These are phyloP conservation scores for Backusella sp. DNA, from an alignment of 192 early-diverging fungal genomes.

Conservation along the genomic window DNA sequence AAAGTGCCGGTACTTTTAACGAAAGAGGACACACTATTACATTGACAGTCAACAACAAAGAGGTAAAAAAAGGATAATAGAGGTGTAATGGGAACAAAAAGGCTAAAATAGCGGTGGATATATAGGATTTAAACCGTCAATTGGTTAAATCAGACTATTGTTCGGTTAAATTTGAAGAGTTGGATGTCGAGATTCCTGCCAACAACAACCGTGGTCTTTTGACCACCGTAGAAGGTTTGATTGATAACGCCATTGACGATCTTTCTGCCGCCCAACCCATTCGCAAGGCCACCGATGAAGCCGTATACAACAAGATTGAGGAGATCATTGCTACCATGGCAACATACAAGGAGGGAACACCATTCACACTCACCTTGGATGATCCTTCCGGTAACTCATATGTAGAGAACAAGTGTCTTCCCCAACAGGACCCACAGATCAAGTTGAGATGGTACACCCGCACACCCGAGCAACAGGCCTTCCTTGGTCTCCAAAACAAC, in stretches of 20 bases:
- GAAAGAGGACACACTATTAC: slow-evolving; percentile 76
- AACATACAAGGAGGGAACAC: slow-evolving; percentile 49
- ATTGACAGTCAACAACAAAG: slow-evolving; percentile 61
- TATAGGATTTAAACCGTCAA: slow-evolving; percentile 83
- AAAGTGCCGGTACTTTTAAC: slow-evolving; percentile 79
- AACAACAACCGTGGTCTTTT: slow-evolving; percentile 69
- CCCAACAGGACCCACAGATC: slow-evolving; percentile 76
- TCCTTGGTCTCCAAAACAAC: slow-evolving; percentile 69
- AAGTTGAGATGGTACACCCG: slow-evolving; percentile 63
- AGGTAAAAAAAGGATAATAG: slow-evolving; percentile 15
- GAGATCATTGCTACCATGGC: slow-evolving; percentile 62
- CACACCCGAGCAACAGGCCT: slow-evolving; percentile 76
- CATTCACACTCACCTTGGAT: slow-evolving; percentile 79
- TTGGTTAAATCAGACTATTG: slow-evolving; percentile 86
- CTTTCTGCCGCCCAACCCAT: slow-evolving; percentile 73
- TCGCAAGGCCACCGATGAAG: slow-evolving; percentile 66
- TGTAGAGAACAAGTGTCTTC: slow-evolving; percentile 82
- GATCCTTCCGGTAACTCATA: slow-evolving; percentile 93
- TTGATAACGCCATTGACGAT: slow-evolving; percentile 78
- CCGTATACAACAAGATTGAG: slow-evolving; percentile 76
- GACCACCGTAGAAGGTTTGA: slow-evolving; percentile 90
- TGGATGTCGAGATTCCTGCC: slow-evolving; percentile 90
- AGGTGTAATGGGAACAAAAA: background rate
- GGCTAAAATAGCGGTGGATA: background rate
- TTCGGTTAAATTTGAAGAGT: slow-evolving; percentile 72